Base-by-base conservation (phyloP, 2,329 filamentous ascomycete species). In the Emergomyces pasteurianus region DNA sequence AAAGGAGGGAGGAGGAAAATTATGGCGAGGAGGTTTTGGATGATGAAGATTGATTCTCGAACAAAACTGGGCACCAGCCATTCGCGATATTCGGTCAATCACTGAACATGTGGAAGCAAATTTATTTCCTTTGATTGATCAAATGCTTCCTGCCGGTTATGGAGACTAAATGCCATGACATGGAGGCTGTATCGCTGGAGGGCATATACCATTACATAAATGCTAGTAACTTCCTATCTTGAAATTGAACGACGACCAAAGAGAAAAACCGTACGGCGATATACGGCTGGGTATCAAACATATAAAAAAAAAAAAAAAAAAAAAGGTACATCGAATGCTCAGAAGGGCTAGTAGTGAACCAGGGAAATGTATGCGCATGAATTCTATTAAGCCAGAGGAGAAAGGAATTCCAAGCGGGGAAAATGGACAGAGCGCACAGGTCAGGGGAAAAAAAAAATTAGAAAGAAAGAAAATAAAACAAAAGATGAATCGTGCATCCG, bases 1-100 rank as follows among this genome's bases (percentile, higher is more conserved):
- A 72, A 28, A 74, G 71, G n/a, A 74, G 75, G 59, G 77, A 79
- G 60, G 78, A 79, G 63, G 81, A 83, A 64, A 82, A 91, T 70
- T 95, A 96, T 71, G 91, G 90, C 55, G 91, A 95, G 73, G 90
- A 95, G 72, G 83, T 86, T 28, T 77, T 83, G 14, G 85, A 86
- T 57, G 86, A 88, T 49, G 86, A 88, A 60, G 82, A 82, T 58
- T 42, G 54, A 43, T 31, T 46, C 9, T 18, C 31, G 14, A 43
- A 23, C 7, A 31, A 52, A 21, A 52, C 18, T 5, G 26, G 16
- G n/a, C 21, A 34, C 28, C 49, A 0, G 46, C 5, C 49, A 16
- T 34, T 21, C 28, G 10, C 26, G 18, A n/a, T 31, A 52, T 31
- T 23, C 23, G 23, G 18, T 7, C 43, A 47, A 14, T 9, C n/a